A percentile compares a stretch with the other conserved stretches of the same genome.
phyloP scores from a whole-genome alignment of 2,329 filamentous ascomycete genomes.

The Lachnellula subtilissima region DNA sequence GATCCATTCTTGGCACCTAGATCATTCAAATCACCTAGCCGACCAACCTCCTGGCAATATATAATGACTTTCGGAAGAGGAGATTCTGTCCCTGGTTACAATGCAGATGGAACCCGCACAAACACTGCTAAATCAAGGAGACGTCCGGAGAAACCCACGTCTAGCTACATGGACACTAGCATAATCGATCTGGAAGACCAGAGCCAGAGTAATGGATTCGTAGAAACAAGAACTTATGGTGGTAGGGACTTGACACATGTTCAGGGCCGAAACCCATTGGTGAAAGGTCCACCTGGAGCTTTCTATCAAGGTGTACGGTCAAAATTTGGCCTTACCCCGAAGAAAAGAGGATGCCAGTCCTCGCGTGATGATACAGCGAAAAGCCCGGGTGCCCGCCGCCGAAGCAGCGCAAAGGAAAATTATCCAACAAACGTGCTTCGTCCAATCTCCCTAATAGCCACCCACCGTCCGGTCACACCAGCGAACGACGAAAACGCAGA shows the following conservation, averaged over 20 bases:
- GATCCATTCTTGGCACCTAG: neutral
- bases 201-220: constrained; percentile 5
- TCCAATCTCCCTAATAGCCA: constrained; percentile 20
- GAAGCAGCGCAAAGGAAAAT: constrained; percentile 9
- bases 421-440: constrained; percentile 21
- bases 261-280: constrained; percentile 11
- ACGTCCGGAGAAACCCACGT: neutral
- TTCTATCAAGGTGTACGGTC: constrained; percentile 24
- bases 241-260: constrained; percentile 1
- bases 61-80: constrained; percentile 12
- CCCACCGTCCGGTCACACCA: constrained; percentile 10
- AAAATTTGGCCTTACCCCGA: neutral
- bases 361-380: constrained; percentile 3
- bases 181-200: neutral
- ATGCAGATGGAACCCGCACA: neutral
- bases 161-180: neutral
- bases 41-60: constrained; percentile 10
- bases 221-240: constrained; percentile 4
- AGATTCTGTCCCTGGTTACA: constrained; percentile 6
- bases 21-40: neutral
- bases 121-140: neutral
- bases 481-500: neutral
- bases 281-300: constrained; percentile 22
- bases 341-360: constrained; percentile 1
- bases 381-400: neutral